Evolutionary conservation across 805 yeast species (phyloP).

Genomic region (Kodamaea leandrae): DNA sequence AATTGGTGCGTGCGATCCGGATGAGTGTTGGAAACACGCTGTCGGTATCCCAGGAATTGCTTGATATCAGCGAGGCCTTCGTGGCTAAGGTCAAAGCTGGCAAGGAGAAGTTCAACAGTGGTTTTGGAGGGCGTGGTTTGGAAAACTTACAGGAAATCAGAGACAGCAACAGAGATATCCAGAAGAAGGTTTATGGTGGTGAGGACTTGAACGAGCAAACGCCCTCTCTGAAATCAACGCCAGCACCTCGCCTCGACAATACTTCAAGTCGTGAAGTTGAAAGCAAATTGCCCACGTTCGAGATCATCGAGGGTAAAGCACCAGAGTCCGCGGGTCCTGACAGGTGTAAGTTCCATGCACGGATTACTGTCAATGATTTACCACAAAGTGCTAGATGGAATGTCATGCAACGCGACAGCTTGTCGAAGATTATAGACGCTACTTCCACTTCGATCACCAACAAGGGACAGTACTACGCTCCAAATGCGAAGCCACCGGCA

Average conservation of each 20-base stretch:
- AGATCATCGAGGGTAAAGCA: slow-evolving; percentile 50
- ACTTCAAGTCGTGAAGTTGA: slow-evolving; percentile 7
- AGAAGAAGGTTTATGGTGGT: slow-evolving; percentile 49
- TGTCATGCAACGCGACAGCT: slow-evolving; percentile 64
- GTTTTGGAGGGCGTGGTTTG: slow-evolving; percentile 93
- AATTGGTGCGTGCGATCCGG: slow-evolving; percentile 65
- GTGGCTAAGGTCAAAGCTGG: slow-evolving; percentile 63
- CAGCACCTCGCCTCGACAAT: background rate
- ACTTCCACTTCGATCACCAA: slow-evolving; percentile 77
- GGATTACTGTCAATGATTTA: slow-evolving; percentile 75
- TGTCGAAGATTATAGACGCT: slow-evolving; percentile 62
- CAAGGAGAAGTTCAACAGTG: slow-evolving; percentile 60
- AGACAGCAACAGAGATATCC: slow-evolving; percentile 47
- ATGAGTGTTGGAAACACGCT: slow-evolving; percentile 45
- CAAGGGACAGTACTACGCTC: slow-evolving; percentile 68
- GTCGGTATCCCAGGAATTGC: slow-evolving; percentile 51
- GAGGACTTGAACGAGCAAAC: slow-evolving; percentile 11
- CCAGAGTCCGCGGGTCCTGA: slow-evolving; percentile 59
- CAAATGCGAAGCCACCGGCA: slow-evolving; percentile 41
- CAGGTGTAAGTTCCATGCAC: slow-evolving; percentile 56
- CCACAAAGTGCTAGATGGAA: slow-evolving; percentile 81
- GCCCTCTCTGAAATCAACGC: background rate
- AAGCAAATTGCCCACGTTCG: slow-evolving; percentile 40
- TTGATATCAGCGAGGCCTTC: slow-evolving; percentile 52
- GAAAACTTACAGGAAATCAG: slow-evolving; percentile 69